A percentile compares a stretch with the other conserved stretches of the same genome.
phyloP scores from a whole-genome alignment of 352 stramenopile species.

The Pythium vanterpoolii region DNA sequence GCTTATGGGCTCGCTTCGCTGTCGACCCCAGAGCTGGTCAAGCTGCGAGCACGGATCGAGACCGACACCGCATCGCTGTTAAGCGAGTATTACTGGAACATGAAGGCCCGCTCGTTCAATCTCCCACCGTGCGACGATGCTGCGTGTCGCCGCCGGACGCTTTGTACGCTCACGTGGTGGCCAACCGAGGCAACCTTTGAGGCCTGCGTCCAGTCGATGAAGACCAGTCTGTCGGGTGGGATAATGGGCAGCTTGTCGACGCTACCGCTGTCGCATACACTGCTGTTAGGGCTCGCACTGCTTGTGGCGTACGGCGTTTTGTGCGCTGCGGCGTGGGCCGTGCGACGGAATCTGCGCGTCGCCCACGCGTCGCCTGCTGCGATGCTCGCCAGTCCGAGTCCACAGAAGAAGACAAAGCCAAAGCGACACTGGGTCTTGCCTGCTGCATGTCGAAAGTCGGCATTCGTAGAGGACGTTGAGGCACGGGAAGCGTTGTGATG shows the following conservation, averaged over 20 bases:
- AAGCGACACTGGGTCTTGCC: slow-evolving; percentile 1
- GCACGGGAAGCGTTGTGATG: neutral
- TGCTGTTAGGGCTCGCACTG: neutral
- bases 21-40: slow-evolving; percentile 34
- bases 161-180: slow-evolving; percentile 82
- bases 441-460: neutral
- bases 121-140: slow-evolving; percentile 38
- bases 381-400: neutral
- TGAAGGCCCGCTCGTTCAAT: slow-evolving; percentile 69
- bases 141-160: slow-evolving; percentile 49
- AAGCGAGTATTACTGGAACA: slow-evolving; percentile 79
- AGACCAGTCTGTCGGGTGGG: neutral
- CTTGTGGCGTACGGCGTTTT: neutral
- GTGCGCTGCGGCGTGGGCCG: neutral
- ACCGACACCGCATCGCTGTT: slow-evolving; percentile 35
- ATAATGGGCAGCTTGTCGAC: neutral
- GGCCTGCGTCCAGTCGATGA: neutral
- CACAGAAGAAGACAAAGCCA: neutral
- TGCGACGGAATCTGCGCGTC: neutral
- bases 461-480: neutral
- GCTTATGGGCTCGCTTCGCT: slow-evolving; percentile 62
- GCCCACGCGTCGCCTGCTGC: neutral
- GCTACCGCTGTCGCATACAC: neutral
- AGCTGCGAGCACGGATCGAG: slow-evolving; percentile 48
- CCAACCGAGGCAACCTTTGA: neutral